Percentiles rank a stretch among this genome's conserved stretches.
These are phyloP conservation scores for Nepenthes mirabilis DNA, from an alignment of 148 eudicot species.

Conservation along the genomic window DNA sequence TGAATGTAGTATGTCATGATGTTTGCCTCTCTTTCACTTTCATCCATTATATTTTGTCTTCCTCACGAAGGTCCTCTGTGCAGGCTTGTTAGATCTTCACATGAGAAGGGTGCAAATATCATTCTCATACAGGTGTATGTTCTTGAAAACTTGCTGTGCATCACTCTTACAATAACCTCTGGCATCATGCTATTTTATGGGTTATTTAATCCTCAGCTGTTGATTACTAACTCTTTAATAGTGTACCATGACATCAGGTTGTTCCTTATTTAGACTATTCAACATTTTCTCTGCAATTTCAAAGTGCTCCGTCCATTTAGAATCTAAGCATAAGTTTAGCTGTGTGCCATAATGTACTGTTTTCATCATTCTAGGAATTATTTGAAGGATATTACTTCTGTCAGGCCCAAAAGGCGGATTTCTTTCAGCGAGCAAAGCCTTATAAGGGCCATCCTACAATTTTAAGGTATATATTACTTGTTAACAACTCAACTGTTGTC, in stretches of 20 bases:
- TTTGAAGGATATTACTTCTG: constrained; percentile 98
- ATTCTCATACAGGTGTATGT: constrained; percentile 69
- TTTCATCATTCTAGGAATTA: constrained; percentile 47
- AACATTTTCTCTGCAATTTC: background rate
- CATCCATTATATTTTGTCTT: background rate
- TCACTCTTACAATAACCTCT: background rate
- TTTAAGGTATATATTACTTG: constrained; percentile 26
- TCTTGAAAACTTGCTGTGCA: background rate
- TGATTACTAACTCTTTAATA: background rate
- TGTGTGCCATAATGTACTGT: background rate
- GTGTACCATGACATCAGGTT: too few relatives aligned
- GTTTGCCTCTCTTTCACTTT: too few relatives aligned
- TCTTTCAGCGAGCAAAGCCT: constrained; percentile 74
- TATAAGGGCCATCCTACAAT: constrained; percentile 86
- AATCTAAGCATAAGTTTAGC: background rate
- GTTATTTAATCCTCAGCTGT: background rate
- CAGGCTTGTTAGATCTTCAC: constrained; percentile 83
- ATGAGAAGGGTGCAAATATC: constrained; percentile 55
- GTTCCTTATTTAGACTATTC: background rate
- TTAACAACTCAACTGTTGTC: background rate
- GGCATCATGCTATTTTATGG: background rate
- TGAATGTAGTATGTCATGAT: too few relatives aligned
- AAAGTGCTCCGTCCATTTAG: background rate
- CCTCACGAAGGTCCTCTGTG: constrained; percentile 1
- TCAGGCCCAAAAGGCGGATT: constrained; percentile 95